These are phyloP conservation scores for Sugiyamaella chiloensis DNA, from an alignment of 805 yeast genomes.

Conservation along the genomic window DNA sequence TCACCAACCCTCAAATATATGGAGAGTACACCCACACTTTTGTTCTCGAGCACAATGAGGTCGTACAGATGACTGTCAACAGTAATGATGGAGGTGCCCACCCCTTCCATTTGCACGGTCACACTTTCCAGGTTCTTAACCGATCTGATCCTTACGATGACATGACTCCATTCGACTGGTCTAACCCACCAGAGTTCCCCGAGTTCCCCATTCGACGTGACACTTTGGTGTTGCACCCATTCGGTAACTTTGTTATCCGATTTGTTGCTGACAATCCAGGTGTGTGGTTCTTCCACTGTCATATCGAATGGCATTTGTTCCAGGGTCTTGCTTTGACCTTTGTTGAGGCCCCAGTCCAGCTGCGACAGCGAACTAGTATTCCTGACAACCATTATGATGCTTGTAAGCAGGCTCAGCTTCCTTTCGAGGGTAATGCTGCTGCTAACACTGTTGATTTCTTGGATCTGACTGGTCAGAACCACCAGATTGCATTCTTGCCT, in stretches of 20 bases:
- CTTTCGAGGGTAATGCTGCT: conserved; percentile 82
- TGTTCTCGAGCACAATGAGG: conserved; percentile 62
- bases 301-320: conserved; percentile 95
- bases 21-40: conserved; percentile 79
- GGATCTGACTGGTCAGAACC: conserved; percentile 72
- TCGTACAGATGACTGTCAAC: conserved; percentile 79
- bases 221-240: conserved; percentile 71
- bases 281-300: conserved; percentile 99
- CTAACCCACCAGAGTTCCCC: conserved; percentile 54
- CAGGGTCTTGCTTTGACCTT: conserved; percentile 86
- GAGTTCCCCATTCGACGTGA: conserved; percentile 84
- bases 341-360: conserved; percentile 76
- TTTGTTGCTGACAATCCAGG: conserved; percentile 95
- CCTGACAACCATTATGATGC: conserved; percentile 57
- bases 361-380: conserved; percentile 54
- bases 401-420: conserved; percentile 57
- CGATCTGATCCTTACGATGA: conserved; percentile 56
- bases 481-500: conserved; percentile 67
- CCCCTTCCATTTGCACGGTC: conserved; percentile 98
- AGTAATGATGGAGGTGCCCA: conserved; percentile 89
- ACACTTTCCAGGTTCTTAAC: conserved; percentile 75
- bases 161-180: conserved; percentile 50
- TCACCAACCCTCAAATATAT: conserved; percentile 55
- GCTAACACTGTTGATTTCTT: conserved; percentile 61
- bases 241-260: conserved; percentile 80